Evolutionary conservation across 2,329 filamentous ascomycete genomes (phyloP), one percentile per base, ranked within the genome.

Genomic region (Salinomyces thailandicus): DNA sequence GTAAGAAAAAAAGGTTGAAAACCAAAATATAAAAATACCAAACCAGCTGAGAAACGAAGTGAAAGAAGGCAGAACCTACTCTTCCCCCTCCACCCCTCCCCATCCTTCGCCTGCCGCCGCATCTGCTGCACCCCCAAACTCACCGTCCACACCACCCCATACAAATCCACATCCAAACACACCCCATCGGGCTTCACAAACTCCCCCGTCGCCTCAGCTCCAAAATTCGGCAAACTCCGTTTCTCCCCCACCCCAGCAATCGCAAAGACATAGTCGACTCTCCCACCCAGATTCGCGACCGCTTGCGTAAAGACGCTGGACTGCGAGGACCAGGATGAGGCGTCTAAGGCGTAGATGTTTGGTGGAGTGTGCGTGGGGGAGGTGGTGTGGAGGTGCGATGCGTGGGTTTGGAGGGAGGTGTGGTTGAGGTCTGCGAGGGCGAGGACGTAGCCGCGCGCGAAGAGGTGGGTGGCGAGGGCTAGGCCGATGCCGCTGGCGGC

Each of bases 121-220:
- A 66, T 63, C 39, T 67, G 64, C 55, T 67, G 64, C 2, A 66
- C 47, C 4, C 61, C 62, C 16, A 67, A 49, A 0, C 55, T 56
- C 5, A 58, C 46, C 0, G 63, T 67, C 37, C 62, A 65, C 33
- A 67, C 34, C n/a, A 65, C 53, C 1, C 62, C 64, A 12, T 54
- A 62, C 31, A 66, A 38, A 45, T 66, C 59, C 3, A 66, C 48
- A 18, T 66, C 61, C 13, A 67, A 27, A 1, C 58, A 54, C 2
- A 32, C 44, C 28, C 67, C 38, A 45, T 67, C 49, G 4, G 64
- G 63, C 42, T 59, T 60, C 9, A 48, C 47, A 28, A 63, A 66
- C 18, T 22, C 33, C 15, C 8, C 15, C 11, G 3, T 22, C 19
- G 15, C 14, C 2, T 3, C 34, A 9, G 24, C 33, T 15, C 37